phyloP scores from a whole-genome alignment of 768 basidiomycete genomes.

The Podaxis sp. region DNA sequence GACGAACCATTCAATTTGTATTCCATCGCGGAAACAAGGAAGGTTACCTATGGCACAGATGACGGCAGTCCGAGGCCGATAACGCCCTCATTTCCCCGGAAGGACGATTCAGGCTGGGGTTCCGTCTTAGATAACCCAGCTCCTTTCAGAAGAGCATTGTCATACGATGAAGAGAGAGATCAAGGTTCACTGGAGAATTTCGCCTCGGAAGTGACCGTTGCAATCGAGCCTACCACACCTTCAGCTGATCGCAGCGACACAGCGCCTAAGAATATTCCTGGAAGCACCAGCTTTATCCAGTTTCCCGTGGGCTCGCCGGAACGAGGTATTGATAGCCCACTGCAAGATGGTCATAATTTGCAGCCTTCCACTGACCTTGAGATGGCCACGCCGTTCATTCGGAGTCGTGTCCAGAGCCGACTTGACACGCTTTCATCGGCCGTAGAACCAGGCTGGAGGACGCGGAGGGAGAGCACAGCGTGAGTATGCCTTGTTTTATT shows the following conservation, averaged over 20 bases:
- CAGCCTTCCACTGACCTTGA: conserved; percentile 78
- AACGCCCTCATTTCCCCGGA: conserved; percentile 43
- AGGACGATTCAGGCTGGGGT: conserved; percentile 48
- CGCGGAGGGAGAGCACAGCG: conserved; percentile 87
- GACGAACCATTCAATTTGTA: conserved; percentile 81
- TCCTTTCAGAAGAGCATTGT: conserved; percentile 73
- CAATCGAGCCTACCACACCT: conserved; percentile 41
- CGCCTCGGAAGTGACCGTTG: conserved; percentile 24
- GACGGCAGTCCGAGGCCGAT: conserved; percentile 54
- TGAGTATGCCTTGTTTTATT: conserved; percentile 38
- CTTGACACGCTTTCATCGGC: conserved; percentile 51
- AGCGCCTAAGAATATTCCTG: conserved; percentile 51
- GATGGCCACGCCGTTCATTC: conserved; percentile 71
- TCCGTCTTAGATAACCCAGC: conserved; percentile 56
- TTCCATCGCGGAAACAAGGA: conserved; percentile 77
- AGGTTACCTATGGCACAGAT: conserved; percentile 53
- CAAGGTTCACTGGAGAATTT: conserved; percentile 38
- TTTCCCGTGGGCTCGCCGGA: conserved; percentile 83
- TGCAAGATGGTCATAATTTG: conserved; percentile 26
- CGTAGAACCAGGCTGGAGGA: conserved; percentile 80
- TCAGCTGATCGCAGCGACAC: conserved; percentile 50
- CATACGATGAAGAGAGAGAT: conserved; percentile 74
- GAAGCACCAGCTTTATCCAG: conserved; percentile 68
- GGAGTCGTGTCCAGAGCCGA: conserved; percentile 82
- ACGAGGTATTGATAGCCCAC: conserved; percentile 24